Evolutionary conservation across 2,329 filamentous ascomycete species (phyloP).

Genomic region (Penicillium sp.): DNA sequence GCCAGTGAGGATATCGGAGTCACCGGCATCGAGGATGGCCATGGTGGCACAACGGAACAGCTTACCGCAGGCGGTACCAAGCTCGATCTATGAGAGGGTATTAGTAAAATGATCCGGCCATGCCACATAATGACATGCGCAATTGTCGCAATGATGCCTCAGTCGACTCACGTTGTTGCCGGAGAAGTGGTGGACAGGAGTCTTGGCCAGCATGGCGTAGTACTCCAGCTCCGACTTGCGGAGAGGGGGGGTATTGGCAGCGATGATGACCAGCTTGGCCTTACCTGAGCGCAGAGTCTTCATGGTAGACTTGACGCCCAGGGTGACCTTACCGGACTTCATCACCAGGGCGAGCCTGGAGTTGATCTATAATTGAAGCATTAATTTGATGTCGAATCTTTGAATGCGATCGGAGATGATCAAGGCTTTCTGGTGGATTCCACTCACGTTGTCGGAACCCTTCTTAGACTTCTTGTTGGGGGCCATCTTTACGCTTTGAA

Average conservation of each 20-base stretch:
- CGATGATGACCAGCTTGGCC: conserved; percentile 97
- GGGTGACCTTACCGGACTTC: conserved; percentile 69
- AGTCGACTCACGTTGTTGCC: conserved; percentile 94
- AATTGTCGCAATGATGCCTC: neutral
- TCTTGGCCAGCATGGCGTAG: conserved; percentile 91
- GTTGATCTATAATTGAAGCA: conserved; percentile 56
- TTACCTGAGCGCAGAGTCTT: conserved; percentile 92
- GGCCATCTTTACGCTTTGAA: conserved; percentile 57
- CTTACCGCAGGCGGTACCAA: conserved; percentile 98
- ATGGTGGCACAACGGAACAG: conserved; percentile 98
- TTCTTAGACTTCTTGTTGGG: conserved; percentile 72
- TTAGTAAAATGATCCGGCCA: conserved; percentile 54
- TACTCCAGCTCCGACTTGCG: conserved; percentile 97
- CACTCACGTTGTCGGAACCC: conserved; percentile 68
- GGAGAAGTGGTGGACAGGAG: conserved; percentile 93
- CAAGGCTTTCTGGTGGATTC: neutral
- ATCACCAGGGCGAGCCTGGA: conserved; percentile 69
- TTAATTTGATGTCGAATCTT: conserved; percentile 7
- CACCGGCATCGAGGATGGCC: conserved; percentile 94
- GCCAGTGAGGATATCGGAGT: conserved; percentile 86
- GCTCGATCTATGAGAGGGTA: conserved; percentile 76
- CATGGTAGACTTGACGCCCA: conserved; percentile 86
- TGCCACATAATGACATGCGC: neutral
- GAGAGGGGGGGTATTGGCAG: conserved; percentile 94
- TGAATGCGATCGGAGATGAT: neutral